Conservation (phyloP, 108 stramenopile species). For the Nitzschia inconspicua region DNA sequence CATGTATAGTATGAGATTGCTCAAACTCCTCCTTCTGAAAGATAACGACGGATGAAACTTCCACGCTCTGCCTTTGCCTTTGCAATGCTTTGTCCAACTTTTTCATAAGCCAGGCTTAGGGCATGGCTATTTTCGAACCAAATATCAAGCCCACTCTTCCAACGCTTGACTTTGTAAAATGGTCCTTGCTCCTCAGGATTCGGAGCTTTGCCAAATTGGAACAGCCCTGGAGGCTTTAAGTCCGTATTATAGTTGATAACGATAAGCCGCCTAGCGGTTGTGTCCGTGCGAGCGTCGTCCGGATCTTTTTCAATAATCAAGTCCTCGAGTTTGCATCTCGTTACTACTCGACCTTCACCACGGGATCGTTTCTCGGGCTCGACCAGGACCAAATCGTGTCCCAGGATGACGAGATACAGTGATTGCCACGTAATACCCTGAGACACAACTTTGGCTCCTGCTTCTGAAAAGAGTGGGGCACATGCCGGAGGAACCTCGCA, state of each 20-base stretch:
- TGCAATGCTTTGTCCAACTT: constrained; percentile 11
- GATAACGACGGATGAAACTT: constrained; percentile 14
- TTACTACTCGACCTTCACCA: constrained; percentile 70
- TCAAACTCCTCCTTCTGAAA: constrained; percentile 6
- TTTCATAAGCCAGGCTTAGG: constrained; percentile 42
- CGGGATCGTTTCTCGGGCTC: constrained; percentile 61
- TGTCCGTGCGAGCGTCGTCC: constrained; percentile 32
- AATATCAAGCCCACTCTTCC: constrained; percentile 61
- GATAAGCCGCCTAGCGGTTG: constrained; percentile 70
- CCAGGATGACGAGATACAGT: constrained; percentile 75
- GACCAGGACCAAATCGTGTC: constrained; percentile 59
- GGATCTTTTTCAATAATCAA: constrained; percentile 48
- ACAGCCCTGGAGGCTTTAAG: constrained; percentile 56
- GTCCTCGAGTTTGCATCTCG: constrained; percentile 49
- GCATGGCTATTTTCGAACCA: constrained; percentile 85
- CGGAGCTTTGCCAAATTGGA: constrained; percentile 41
- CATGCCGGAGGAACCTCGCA: constrained; percentile 65
- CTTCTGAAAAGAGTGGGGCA: constrained; percentile 53
- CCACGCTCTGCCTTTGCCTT: constrained; percentile 27
- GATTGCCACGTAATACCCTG: constrained; percentile 86
- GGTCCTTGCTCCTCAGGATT: constrained; percentile 18
- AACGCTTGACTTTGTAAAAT: background rate
- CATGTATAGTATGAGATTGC: too few relatives aligned
- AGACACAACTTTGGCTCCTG: constrained; percentile 60
- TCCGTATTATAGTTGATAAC: constrained; percentile 54